Conservation (phyloP, 805 yeast genomes). For the Starmerella bombi region DNA sequence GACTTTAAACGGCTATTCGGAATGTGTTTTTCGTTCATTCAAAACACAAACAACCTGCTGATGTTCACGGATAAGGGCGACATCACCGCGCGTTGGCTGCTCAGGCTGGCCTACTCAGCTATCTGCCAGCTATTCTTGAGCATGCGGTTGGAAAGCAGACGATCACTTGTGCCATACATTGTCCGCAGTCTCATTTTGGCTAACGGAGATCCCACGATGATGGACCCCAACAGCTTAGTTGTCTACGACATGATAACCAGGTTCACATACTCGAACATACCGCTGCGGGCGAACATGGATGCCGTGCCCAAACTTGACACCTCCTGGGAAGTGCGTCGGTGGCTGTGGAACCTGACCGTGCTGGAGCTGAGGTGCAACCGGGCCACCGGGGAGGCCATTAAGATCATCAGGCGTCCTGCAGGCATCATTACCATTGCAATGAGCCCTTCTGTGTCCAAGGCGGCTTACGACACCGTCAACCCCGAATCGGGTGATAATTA, state of each 20-base stretch:
- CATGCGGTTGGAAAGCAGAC: constrained; percentile 45
- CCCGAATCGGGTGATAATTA: constrained; percentile 2
- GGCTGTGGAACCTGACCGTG: constrained; percentile 51
- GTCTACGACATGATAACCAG: constrained; percentile 54
- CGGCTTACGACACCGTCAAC: background rate
- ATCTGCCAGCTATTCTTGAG: constrained; percentile 61
- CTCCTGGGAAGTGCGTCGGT: constrained; percentile 28
- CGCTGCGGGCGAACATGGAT: constrained; percentile 34
- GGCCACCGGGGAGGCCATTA: constrained; percentile 37
- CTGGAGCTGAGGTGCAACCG: constrained; percentile 43
- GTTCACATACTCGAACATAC: constrained; percentile 52
- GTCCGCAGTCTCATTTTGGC: constrained; percentile 42
- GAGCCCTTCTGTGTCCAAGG: constrained; percentile 10
- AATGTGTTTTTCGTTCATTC: constrained; percentile 66
- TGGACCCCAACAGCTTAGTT: constrained; percentile 46
- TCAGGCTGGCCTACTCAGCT: constrained; percentile 52
- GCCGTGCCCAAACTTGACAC: constrained; percentile 21
- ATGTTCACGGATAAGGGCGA: constrained; percentile 8
- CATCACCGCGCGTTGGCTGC: constrained; percentile 45
- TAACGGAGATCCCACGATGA: constrained; percentile 23
- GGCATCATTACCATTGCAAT: constrained; percentile 31
- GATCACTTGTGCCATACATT: constrained; percentile 47
- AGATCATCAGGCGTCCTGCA: constrained; percentile 52
- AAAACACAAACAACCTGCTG: constrained; percentile 44
- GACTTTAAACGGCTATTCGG: constrained; percentile 73